Evolutionary conservation across 768 basidiomycete genomes (phyloP).

Genomic region (Amanita brunnescens): DNA sequence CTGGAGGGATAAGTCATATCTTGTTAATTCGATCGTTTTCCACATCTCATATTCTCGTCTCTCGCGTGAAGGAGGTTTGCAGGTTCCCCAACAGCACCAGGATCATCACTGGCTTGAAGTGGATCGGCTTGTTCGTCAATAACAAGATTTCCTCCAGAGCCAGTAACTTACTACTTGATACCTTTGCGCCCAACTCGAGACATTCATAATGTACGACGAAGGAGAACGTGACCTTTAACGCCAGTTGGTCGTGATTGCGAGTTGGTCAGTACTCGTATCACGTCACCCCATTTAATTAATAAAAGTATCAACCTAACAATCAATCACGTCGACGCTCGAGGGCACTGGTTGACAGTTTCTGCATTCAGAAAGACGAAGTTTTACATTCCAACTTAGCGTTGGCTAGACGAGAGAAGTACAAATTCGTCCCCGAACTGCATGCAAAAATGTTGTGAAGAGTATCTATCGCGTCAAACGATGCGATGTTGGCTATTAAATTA

Average conservation of each 20-base stretch:
- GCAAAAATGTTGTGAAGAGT: no score
- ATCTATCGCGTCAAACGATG: no score
- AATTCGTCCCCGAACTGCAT: no score
- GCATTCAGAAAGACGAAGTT: neutral
- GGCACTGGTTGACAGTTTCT: conserved; percentile 39
- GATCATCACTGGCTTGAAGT: conserved; percentile 83
- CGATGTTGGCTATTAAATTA: no score
- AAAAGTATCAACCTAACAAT: conserved; percentile 43
- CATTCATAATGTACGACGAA: conserved; percentile 81
- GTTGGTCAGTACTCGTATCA: conserved; percentile 31
- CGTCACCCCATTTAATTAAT: conserved; percentile 5
- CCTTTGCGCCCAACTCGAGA: conserved; percentile 89
- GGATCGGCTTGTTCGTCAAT: conserved; percentile 87
- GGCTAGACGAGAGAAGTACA: no score
- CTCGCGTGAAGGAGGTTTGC: conserved; percentile 60
- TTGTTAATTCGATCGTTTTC: neutral
- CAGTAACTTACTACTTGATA: conserved; percentile 83
- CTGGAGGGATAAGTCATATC: conserved; percentile 57
- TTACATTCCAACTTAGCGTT: no score
- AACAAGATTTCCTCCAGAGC: conserved; percentile 53
- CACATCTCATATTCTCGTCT: conserved; percentile 41
- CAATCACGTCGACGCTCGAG: conserved; percentile 85
- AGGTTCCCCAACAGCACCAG: conserved; percentile 63
- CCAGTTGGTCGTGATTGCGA: conserved; percentile 89
- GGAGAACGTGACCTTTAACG: conserved; percentile 96